Conservation (phyloP, 208 protist genomes). For the Trypanosoma congolense region DNA sequence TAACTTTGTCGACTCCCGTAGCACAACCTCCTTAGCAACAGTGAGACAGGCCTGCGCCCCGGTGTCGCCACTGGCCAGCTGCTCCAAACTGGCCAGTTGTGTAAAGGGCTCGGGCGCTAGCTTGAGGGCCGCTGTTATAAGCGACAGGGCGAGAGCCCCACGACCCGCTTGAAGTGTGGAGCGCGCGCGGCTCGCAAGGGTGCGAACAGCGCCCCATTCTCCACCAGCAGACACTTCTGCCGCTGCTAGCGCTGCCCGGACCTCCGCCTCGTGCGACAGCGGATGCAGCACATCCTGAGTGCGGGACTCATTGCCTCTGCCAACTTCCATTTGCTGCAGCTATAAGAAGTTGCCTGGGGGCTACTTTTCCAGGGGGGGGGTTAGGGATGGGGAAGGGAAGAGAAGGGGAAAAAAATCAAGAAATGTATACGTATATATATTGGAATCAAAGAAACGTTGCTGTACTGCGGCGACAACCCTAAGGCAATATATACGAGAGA, state of each 20-base stretch:
- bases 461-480: too few species aligned
- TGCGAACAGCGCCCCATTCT: slow-evolving; percentile 11
- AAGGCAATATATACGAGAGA: too few species aligned
- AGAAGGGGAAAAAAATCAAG: too few species aligned
- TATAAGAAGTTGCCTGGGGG: too few species aligned
- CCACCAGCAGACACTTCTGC: slow-evolving; percentile 3
- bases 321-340: not conserved
- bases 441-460: too few species aligned
- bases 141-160: slow-evolving; percentile 10
- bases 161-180: slow-evolving; percentile 22
- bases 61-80: not conserved
- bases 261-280: slow-evolving; percentile 16
- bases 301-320: slow-evolving; percentile 6
- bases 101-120: slow-evolving; percentile 13
- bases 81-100: slow-evolving; percentile 6
- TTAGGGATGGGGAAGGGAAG: too few species aligned
- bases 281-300: slow-evolving; percentile 8
- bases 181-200: slow-evolving; percentile 12
- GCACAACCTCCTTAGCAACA: not conserved
- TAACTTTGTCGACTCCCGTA: not conserved
- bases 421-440: too few species aligned
- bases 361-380: too few species aligned
- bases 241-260: slow-evolving; percentile 12
- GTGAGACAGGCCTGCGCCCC: not conserved
- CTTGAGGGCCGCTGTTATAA: slow-evolving; percentile 13